These are phyloP conservation scores for Pythium graminicola DNA, from an alignment of 352 stramenopile genomes.

Conservation along the genomic window DNA sequence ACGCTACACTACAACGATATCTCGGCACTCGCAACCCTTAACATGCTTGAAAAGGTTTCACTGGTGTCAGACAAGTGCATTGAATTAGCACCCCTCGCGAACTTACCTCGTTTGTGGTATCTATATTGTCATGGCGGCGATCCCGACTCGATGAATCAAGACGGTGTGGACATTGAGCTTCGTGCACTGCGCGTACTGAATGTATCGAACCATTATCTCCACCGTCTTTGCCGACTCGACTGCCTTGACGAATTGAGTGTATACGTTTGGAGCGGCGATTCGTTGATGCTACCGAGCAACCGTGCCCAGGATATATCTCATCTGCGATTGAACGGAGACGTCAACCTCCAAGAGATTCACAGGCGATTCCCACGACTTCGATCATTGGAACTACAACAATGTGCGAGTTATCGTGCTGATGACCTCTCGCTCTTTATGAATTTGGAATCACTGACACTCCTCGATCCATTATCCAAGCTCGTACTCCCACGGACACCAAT, in stretches of 20 bases:
- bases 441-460: neutral
- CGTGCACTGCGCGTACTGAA: slow-evolving; percentile 2
- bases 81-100: slow-evolving; percentile 3
- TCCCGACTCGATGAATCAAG: slow-evolving; percentile 6
- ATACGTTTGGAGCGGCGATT: slow-evolving; percentile 15
- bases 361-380: slow-evolving; percentile 3
- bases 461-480: neutral
- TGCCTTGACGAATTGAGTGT: slow-evolving; percentile 5
- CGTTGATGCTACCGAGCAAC: slow-evolving; percentile 3
- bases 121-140: slow-evolving; percentile 11
- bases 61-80: slow-evolving; percentile 5
- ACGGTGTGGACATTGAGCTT: neutral
- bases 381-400: slow-evolving; percentile 4
- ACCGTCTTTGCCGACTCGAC: neutral
- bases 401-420: neutral
- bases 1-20: neutral
- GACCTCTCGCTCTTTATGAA: slow-evolving; percentile 1
- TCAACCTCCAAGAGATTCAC: slow-evolving; percentile 5
- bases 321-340: slow-evolving; percentile 1
- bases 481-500: neutral
- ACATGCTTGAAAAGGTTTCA: slow-evolving; percentile 1
- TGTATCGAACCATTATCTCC: slow-evolving; percentile 13
- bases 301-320: neutral
- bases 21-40: neutral
- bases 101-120: neutral